Evolutionary conservation across 129 eudicot species (phyloP), one percentile per base, ranked within the genome.

Genomic region (Flaveria brownii): DNA sequence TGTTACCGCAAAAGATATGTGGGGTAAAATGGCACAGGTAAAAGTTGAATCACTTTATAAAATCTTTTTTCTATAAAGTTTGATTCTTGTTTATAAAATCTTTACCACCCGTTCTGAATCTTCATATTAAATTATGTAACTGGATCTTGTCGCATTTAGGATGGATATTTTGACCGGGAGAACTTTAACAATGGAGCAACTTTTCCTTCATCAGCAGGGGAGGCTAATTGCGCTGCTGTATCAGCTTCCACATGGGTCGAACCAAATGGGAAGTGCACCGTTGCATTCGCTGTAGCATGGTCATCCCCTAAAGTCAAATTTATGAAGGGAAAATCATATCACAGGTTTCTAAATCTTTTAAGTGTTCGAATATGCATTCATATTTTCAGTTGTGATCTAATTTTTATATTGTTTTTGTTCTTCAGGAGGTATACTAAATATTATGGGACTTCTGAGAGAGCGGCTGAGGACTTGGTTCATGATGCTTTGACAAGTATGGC

Each of bases 181-280:
- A 91, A 88, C 77, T 93, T 91, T 28, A 77, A 71, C 77, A 78
- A 77, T 77, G 97, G 97, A 73, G 90, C 91, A 57, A 85, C 85
- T 86, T 85, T 93, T 87, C 96, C 98, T 15, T 90, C 98, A 25
- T 87, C 95, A 50, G 89, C 96, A 70, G 98, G 97, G 49, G 98
- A 93, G 61, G 90, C 98, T 41, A 85, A 80, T 70, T 93, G 98
- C 81, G 97, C 98, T 20, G 97, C 97, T 25, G 92, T 93, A 61
- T 87, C 96, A 62, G 98, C 98, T 75, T 85, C 96, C 1, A 76
- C 96, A 36, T 93, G 98, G 97, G 96, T 93, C 63, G 98, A 93
- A 82, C 93, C 98, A 76, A 96, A 93, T 76, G 98, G 98, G 77
- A 93, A 85, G 82, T 85, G 91, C 86, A 91, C 98, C 4, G 86